Base-by-base conservation (phyloP, 176 grass and related monocot species). In the Ampelocalamus luodianensis region DNA sequence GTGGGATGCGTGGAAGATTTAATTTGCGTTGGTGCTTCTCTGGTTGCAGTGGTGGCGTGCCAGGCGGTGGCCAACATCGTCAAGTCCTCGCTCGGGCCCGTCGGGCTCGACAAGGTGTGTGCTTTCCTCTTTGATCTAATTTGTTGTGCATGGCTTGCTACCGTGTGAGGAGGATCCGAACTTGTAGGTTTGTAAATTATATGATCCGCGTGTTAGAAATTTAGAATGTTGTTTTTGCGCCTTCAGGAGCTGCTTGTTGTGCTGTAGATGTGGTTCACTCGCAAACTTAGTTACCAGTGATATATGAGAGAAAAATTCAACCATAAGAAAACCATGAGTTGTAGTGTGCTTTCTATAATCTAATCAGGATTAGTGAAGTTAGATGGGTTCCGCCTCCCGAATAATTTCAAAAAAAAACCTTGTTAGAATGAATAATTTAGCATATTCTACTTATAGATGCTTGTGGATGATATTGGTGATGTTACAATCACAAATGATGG, bases 401-500 rank as follows among this genome's bases (percentile, higher is more conserved):
- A 8, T 23, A 11, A 12, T 50, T 40, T 53, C 29, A 37, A 38
- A 66, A 53, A 66, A 53, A 74, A 4, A 14, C 5, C n/a, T 67
- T 76, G 9, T 55, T 68, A 16, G 3, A 44, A 55, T 63, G 46
- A 77, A 64, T 90, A 85, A 90, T 39, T 87, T 42, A n/a, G 58
- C 36, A 32, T 29, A 29, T 79, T 55, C 8, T 61, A 5, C 15
- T 77, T 84, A 48, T 74, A 96, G 93, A 99, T 99, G 93, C 85
- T 94, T 48, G 93, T 96, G 70, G 91, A 96, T 88, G 93, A 99
- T 80, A 99, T 99, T 26, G 93, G 96, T 78, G 91, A 99, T 85
- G 96, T 96, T 65, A 96, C 91, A 51, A 99, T 96, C 50, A 99
- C 96, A 76, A 99, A 96, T 84, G 96, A 96, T 80, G 96, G 96